Evolutionary conservation across 2,329 filamentous ascomycete species (phyloP).

Genomic region (Esteya vermicola): DNA sequence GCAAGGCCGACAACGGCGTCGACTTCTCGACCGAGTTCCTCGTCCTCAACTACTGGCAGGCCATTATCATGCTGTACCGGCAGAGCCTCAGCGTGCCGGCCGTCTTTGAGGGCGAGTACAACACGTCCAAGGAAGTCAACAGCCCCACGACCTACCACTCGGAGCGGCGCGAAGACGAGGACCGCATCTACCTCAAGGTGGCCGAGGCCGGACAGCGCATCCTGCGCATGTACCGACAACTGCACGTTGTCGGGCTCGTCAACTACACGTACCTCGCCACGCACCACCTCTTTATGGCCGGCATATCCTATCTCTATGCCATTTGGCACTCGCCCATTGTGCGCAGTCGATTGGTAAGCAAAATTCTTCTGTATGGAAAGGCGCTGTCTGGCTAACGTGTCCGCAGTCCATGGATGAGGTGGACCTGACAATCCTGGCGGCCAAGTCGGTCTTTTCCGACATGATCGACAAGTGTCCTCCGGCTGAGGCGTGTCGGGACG

Average conservation of each 20-base stretch:
- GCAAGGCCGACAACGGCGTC: slow-evolving; percentile 66
- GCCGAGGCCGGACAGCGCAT: slow-evolving; percentile 92
- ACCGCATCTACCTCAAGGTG: slow-evolving; percentile 84
- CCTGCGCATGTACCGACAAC: slow-evolving; percentile 73
- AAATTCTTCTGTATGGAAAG: too few species aligned
- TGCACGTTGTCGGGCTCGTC: slow-evolving; percentile 77
- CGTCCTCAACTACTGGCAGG: slow-evolving; percentile 95
- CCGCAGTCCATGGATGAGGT: slow-evolving; percentile 74
- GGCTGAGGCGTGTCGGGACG: slow-evolving; percentile 85
- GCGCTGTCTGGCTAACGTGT: too few species aligned
- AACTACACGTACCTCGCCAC: slow-evolving; percentile 95
- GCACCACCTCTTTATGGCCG: slow-evolving; percentile 94
- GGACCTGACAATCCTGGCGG: slow-evolving; percentile 89
- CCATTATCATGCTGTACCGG: slow-evolving; percentile 87
- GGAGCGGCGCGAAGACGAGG: slow-evolving; percentile 67
- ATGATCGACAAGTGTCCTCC: slow-evolving; percentile 90
- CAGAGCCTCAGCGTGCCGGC: slow-evolving; percentile 79
- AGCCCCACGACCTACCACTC: slow-evolving; percentile 46
- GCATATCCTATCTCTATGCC: slow-evolving; percentile 89
- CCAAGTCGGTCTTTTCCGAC: slow-evolving; percentile 82
- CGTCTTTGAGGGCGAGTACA: slow-evolving; percentile 67
- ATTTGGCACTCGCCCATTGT: slow-evolving; percentile 94
- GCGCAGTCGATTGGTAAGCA: slow-evolving; percentile 67
- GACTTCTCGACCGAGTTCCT: slow-evolving; percentile 81
- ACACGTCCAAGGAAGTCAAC: slow-evolving; percentile 49